Conservation (phyloP, 169 alveolate species). For the Eimeria necatrix region DNA sequence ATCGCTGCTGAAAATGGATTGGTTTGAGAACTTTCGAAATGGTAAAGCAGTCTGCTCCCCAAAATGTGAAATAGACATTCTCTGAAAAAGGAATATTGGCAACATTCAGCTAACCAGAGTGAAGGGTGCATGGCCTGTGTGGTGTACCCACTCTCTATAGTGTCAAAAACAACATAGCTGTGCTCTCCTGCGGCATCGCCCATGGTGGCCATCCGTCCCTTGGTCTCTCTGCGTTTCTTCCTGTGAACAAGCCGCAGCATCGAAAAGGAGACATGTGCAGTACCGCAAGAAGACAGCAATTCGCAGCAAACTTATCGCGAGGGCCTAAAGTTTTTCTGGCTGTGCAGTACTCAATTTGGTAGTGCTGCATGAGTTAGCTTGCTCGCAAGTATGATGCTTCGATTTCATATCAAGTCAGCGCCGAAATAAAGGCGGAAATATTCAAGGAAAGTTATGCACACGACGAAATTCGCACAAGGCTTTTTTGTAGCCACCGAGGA, state of each 20-base stretch:
- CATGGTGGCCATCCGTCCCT: constrained; percentile 4
- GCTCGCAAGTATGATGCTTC: background rate
- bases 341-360: background rate
- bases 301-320: background rate
- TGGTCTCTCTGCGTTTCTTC: constrained; percentile 23
- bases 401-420: background rate
- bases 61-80: too few species aligned
- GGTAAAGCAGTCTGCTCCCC: too few species aligned
- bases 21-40: too few species aligned
- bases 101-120: too few species aligned
- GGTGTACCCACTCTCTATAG: background rate
- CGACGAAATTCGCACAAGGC: background rate
- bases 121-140: too few species aligned
- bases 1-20: too few species aligned
- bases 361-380: background rate
- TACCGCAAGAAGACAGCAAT: background rate
- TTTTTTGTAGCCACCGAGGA: constrained; percentile 7
- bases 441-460: background rate
- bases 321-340: background rate
- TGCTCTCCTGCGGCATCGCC: background rate
- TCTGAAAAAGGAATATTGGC: too few species aligned
- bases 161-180: constrained; percentile 18
- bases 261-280: background rate
- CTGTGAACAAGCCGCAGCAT: constrained; percentile 8
- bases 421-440: too few species aligned